A percentile compares a stretch with the other conserved stretches of the same genome.
phyloP scores from a whole-genome alignment of 495 filamentous ascomycete species.

The Penicillium paradoxum region DNA sequence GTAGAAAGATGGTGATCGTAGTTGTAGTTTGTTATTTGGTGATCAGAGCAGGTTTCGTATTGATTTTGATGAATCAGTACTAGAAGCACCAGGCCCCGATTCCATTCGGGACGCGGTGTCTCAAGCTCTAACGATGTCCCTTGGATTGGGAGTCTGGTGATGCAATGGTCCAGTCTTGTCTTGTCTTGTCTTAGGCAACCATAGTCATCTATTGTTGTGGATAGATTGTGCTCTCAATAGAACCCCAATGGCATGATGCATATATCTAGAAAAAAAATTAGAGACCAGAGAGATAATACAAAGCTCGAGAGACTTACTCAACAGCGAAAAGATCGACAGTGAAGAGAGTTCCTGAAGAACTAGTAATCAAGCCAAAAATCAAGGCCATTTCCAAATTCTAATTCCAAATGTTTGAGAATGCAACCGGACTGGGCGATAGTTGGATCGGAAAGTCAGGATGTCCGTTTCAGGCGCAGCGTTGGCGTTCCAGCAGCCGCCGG shows the following conservation, averaged over 20 bases:
- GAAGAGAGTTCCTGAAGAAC: not conserved
- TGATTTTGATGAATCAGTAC: not conserved
- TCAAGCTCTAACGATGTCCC: not conserved
- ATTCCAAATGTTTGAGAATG: slow-evolving; percentile 6
- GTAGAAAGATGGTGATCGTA: not conserved
- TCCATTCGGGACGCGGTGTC: not conserved
- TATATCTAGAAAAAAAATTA: not conserved
- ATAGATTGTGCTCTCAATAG: not conserved
- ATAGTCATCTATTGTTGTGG: not conserved
- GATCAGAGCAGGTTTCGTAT: not conserved
- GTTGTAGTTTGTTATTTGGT: not conserved
- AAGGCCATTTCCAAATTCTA: not conserved
- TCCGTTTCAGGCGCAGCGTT: slow-evolving; percentile 17
- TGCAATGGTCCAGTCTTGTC: not conserved
- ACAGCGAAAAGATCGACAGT: not conserved
- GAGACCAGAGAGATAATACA: not conserved
- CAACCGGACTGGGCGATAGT: slow-evolving; percentile 5
- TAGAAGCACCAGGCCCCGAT: not conserved
- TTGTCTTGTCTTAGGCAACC: not conserved
- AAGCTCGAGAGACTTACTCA: not conserved
- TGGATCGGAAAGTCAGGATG: slow-evolving; percentile 12
- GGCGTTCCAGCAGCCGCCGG: slow-evolving; percentile 27
- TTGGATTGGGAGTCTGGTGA: not conserved
- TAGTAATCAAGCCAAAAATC: not conserved
- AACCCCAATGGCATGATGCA: not conserved